These are phyloP conservation scores for Physcia stellaris DNA, from an alignment of 495 filamentous ascomycete genomes.

Conservation along the genomic window DNA sequence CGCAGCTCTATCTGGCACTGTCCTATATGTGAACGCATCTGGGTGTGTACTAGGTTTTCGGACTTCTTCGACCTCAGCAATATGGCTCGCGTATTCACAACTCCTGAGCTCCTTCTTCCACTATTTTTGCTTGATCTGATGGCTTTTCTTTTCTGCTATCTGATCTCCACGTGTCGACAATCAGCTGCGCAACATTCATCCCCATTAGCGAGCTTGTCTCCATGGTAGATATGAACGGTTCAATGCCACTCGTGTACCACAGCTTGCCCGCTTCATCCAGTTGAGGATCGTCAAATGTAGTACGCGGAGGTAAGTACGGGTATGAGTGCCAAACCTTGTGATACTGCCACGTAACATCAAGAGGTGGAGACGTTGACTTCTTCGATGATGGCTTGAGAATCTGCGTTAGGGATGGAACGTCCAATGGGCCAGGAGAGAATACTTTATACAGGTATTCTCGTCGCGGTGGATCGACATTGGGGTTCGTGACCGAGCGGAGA, in stretches of 20 bases:
- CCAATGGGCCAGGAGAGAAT: conserved; percentile 65
- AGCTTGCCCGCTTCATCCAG: conserved; percentile 31
- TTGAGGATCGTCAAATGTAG: conserved; percentile 73
- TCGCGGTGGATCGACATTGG: conserved; percentile 26
- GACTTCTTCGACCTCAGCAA: too few relatives aligned
- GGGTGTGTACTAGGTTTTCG: too few relatives aligned
- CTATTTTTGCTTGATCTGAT: too few relatives aligned
- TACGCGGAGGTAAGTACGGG: conserved; percentile 65
- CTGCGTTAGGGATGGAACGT: conserved; percentile 44
- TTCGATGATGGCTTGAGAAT: conserved; percentile 20
- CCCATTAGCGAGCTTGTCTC: conserved; percentile 95
- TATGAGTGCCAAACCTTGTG: conserved; percentile 70
- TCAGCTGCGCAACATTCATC: conserved; percentile 75
- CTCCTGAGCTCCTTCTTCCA: too few relatives aligned
- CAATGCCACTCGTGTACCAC: conserved; percentile 89
- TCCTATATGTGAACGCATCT: too few relatives aligned
- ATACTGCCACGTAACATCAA: conserved; percentile 66
- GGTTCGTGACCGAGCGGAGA: conserved; percentile 48
- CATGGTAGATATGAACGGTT: conserved; percentile 95
- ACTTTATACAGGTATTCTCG: conserved; percentile 88
- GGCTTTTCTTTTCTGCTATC: too few relatives aligned
- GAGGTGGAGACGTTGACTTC: conserved; percentile 18
- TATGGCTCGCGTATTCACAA: too few relatives aligned
- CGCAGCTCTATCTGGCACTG: too few relatives aligned
- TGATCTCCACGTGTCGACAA: conserved; percentile 56